Base-by-base conservation (phyloP, 2,329 filamentous ascomycete species). In the Scedosporium apiospermum region DNA sequence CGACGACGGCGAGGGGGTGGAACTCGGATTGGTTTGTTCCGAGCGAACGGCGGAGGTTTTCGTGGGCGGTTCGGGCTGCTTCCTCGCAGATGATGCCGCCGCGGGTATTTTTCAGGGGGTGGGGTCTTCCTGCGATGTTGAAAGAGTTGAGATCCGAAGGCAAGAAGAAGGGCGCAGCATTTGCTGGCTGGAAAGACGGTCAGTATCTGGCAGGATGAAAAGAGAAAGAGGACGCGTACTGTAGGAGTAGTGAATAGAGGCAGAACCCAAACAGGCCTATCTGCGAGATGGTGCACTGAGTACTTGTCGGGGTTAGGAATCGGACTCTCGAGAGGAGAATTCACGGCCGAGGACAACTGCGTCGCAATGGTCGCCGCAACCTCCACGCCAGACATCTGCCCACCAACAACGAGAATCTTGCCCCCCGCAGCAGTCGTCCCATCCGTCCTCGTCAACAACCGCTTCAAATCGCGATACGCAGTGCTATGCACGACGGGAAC, bases 301-400 rank as follows among this genome's bases (percentile, higher is more conserved):
- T 82, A 86, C 10, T 79, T 77, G 0, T 79, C 77, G 0, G 79
- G 68, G 55, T 79, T 72, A 0, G 71, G 62, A 4, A 84, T 72
- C 0, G 67, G 62, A 34, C 72, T 77, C 1, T 73, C 64, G 0
- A 73, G 74, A 0, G 86, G 82, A 0, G 83, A 81, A 70, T 88
- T 77, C 12, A 74, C 72, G 2, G 82, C 81, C 5, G 85, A 85
- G 0, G 90, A 93, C 1, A 93, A 72, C 65, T 92, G 85, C 4
- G 85, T 79, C 10, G 89, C 89, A 59, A 93, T 83, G 1, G 87
- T 86, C 9, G 85, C 87, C 0, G 90, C 88, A 58, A 88, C 88
- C 75, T 96, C 91, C 4, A 89, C 83, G 0, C 90, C 90, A 2
- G 90, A 93, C 82, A 95, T 92, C 68, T 92, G 89, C 0, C 90